phyloP scores from a whole-genome alignment of 257 asterid species.

The Cruciata laevipes region DNA sequence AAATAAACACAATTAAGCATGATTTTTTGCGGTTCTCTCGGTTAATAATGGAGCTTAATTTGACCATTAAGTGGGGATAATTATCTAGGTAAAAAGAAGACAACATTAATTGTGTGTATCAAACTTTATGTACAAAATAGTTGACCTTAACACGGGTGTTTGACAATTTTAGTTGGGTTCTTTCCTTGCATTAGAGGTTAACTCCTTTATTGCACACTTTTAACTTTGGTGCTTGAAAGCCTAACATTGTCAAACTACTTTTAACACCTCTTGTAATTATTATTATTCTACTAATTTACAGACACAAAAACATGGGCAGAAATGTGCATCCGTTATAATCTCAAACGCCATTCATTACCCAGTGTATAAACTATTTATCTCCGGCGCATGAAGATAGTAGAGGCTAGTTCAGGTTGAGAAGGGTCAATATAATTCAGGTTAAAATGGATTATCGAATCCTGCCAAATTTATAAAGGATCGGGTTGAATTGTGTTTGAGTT shows the following conservation, averaged over 20 bases:
- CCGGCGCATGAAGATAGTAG: no score
- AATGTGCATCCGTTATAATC: background rate
- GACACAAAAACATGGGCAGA: slow-evolving; percentile 1
- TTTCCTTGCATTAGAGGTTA: slow-evolving; percentile 9
- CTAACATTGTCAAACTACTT: slow-evolving; percentile 19
- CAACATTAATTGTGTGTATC: slow-evolving; percentile 2
- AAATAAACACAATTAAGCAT: background rate
- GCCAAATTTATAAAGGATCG: no score
- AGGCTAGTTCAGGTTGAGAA: no score
- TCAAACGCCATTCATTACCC: background rate
- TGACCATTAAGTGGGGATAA: slow-evolving; percentile 9
- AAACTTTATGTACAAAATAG: slow-evolving; percentile 15
- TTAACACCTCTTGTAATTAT: slow-evolving; percentile 12
- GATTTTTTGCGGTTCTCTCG: slow-evolving; percentile 10
- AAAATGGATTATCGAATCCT: no score
- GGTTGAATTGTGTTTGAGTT: no score
- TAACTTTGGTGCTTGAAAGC: slow-evolving; percentile 18
- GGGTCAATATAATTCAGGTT: no score
- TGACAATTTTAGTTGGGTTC: slow-evolving; percentile 9
- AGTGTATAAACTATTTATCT: background rate
- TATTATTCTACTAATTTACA: slow-evolving; percentile 5
- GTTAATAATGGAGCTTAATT: background rate
- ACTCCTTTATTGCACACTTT: slow-evolving; percentile 12
- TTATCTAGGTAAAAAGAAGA: slow-evolving; percentile 6
- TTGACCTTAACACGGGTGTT: slow-evolving; percentile 15